Evolutionary conservation across 2,329 filamentous ascomycete genomes (phyloP), one percentile per base, ranked within the genome.

Genomic region (Aspergillus sp.): DNA sequence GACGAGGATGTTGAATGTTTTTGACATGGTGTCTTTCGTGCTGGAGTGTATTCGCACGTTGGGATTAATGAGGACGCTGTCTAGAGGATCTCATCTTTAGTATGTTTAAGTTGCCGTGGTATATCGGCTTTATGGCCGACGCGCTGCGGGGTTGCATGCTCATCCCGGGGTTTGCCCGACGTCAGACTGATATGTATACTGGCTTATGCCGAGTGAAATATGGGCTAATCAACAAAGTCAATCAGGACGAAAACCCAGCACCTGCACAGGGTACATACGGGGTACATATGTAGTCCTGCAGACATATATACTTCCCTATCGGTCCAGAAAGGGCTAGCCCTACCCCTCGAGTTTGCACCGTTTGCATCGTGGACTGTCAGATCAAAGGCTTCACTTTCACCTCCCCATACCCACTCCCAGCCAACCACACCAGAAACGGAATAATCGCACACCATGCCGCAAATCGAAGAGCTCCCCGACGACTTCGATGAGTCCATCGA

Each of bases 1-100:
- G 49, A 88, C 79, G 48, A 89, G 84, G 67, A 89, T 87, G 54
- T 84, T 85, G 66, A 82, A 80, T 45, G 76, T 75, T 51, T 60
- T 54, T 7, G 51, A 37, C 50, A 61, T 59, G 3, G 2, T 52
- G 25, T 22, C 38, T 19, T 19, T 19, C 3, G 17, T 19, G 17
- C 17, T 19, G 17, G 17, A 19, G 17, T 19, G 17, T 19, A 19
- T 19, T 19, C 3, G 17, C 2, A 19, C 3, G 17, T 19, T 19
- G 17, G 3, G 17, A 19, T 19, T 3, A 19, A 13, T 39, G 7
- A 19, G 3, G 17, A 20, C 5, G 10, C 15, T 22, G 1, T 2
- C 7, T 9, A 4, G 37, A 12, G 4, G 4, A 30, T 30, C 25
- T 30, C 5, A 4, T 19, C 37, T 39, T 20, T 1, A 39, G 37